Evolutionary conservation across 148 eudicot species (phyloP).

Genomic region (Spergularia bocconei): DNA sequence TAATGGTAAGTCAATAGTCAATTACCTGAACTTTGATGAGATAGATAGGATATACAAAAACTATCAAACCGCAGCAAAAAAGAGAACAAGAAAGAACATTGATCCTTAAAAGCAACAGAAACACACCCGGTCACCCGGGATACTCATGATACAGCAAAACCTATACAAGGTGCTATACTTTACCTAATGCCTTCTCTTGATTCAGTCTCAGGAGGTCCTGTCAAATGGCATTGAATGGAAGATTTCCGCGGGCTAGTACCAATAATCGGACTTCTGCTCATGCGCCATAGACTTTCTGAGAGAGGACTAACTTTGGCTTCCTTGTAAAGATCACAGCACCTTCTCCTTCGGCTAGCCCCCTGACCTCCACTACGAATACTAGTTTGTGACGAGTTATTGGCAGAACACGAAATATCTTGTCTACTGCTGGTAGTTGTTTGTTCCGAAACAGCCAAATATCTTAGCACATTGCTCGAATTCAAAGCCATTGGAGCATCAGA

Average conservation of each 20-base stretch:
- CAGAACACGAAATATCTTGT: constrained; percentile 43
- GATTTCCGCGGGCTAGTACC: constrained; percentile 32
- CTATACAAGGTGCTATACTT: constrained; percentile 2
- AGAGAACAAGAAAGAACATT: not conserved
- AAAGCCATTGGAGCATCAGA: constrained; percentile 32
- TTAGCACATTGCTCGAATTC: constrained; percentile 30
- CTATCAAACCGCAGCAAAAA: not conserved
- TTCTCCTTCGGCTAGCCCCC: constrained; percentile 39
- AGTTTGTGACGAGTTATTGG: constrained; percentile 45
- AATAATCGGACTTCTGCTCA: constrained; percentile 33
- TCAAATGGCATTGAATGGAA: constrained; percentile 51
- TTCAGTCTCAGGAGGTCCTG: constrained; percentile 46
- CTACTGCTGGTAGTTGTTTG: constrained; percentile 35
- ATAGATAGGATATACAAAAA: not conserved
- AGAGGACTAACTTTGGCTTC: constrained; percentile 35
- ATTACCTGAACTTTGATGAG: not conserved
- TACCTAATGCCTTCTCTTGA: constrained; percentile 43
- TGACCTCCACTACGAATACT: constrained; percentile 33
- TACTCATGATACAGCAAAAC: not conserved
- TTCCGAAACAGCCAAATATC: constrained; percentile 26
- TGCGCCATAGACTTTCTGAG: constrained; percentile 35
- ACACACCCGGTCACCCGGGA: not conserved
- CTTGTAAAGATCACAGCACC: constrained; percentile 32
- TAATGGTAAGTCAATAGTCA: not conserved
- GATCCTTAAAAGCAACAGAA: not conserved